A percentile compares a stretch with the other conserved stretches of the same genome.
Evolutionary conservation across 345 rosid species (phyloP).

Genomic region (Microthlaspi erraticum): DNA sequence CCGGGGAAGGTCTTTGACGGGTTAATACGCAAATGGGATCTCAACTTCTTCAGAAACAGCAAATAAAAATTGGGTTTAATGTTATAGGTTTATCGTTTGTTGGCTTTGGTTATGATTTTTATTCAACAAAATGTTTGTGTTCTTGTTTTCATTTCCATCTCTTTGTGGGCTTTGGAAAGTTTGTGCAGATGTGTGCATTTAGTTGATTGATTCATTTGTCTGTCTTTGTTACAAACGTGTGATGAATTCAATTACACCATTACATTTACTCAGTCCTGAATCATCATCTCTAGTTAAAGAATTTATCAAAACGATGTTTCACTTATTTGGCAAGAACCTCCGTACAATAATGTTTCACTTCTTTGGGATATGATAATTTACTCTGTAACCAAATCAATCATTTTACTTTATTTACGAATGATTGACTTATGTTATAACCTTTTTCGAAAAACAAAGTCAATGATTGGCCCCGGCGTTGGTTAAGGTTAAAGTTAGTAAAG

Average conservation of each 20-base stretch:
- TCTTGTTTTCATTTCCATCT: not conserved
- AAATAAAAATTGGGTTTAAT: constrained; percentile 28
- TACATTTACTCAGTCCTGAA: not conserved
- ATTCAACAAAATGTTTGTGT: constrained; percentile 25
- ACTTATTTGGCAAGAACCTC: not conserved
- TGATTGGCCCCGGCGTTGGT: not conserved
- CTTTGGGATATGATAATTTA: too few relatives aligned
- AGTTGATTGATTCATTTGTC: too few relatives aligned
- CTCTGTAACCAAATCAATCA: not conserved
- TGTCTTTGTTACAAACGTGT: not conserved
- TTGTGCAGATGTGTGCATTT: not conserved
- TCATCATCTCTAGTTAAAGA: not conserved
- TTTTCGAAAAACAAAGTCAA: not conserved
- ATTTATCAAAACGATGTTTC: not conserved
- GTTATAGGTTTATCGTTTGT: constrained; percentile 23
- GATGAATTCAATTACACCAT: constrained; percentile 13
- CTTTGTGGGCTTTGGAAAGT: not conserved
- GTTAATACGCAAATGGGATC: constrained; percentile 83
- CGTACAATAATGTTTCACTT: too few relatives aligned
- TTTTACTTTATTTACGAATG: not conserved
- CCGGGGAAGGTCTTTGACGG: constrained; percentile 72
- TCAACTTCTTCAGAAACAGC: constrained; percentile 66
- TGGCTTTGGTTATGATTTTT: constrained; percentile 35
- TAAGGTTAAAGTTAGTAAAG: not conserved
- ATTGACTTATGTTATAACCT: not conserved